These are phyloP conservation scores for Entamoeba histolytica DNA, from an alignment of 208 protist species.

Conservation along the genomic window DNA sequence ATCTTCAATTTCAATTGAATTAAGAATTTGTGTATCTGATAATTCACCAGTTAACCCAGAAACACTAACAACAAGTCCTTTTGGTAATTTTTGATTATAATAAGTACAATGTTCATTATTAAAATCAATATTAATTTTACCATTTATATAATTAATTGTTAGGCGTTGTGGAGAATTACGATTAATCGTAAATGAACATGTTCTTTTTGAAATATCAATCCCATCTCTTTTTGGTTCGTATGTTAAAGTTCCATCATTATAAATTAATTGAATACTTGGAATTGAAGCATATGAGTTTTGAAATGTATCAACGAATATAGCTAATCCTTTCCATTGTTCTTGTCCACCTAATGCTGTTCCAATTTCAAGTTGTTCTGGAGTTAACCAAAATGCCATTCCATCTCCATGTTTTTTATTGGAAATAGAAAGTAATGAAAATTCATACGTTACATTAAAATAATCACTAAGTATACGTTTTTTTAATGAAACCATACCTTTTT, in stretches of 20 bases:
- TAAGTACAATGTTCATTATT: neutral
- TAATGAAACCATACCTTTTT: neutral
- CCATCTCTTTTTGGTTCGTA: neutral
- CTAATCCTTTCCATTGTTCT: neutral
- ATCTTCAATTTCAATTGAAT: neutral
- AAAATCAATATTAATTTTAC: neutral
- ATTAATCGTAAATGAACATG: neutral
- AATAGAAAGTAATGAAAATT: neutral
- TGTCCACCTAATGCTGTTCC: neutral
- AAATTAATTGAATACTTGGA: neutral
- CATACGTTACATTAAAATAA: neutral
- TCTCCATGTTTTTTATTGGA: neutral
- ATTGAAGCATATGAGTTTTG: neutral
- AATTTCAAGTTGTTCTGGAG: neutral
- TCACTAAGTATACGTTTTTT: neutral
- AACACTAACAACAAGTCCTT: neutral
- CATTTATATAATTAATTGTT: neutral
- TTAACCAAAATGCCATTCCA: neutral
- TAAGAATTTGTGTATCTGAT: neutral
- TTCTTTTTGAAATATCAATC: neutral
- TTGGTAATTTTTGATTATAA: neutral
- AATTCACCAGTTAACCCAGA: neutral
- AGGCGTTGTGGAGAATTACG: neutral
- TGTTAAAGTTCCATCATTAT: neutral
- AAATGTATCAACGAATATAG: neutral